Conservation (phyloP, 1,139 yeast genomes). For the Scheffersomyces quercinus region DNA sequence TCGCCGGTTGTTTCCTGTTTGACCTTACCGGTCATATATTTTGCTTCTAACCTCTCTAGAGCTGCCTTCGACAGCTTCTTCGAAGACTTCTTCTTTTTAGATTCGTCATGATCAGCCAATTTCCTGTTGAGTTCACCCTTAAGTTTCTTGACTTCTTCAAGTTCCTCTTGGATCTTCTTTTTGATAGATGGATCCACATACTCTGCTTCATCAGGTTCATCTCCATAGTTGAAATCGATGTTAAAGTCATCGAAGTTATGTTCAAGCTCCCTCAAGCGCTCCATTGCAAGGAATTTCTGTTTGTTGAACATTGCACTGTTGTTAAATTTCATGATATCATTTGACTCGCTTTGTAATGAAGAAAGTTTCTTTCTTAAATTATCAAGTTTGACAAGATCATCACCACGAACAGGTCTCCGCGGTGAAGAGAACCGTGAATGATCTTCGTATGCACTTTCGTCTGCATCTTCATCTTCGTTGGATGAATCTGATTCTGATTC, state of each 20-base stretch:
- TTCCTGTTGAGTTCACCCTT: constrained; percentile 43
- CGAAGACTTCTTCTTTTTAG: constrained; percentile 6
- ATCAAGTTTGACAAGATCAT: constrained; percentile 49
- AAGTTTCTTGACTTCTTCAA: constrained; percentile 48
- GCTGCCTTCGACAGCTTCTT: constrained; percentile 22
- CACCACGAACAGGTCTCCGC: constrained; percentile 37
- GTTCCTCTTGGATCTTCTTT: constrained; percentile 40
- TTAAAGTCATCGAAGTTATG: constrained; percentile 60
- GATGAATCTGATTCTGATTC: constrained; percentile 19
- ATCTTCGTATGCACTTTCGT: constrained; percentile 15
- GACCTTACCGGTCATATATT: constrained; percentile 47
- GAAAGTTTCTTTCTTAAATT: constrained; percentile 59
- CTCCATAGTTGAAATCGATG: constrained; percentile 46
- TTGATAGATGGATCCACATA: constrained; percentile 39
- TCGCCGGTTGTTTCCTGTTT: background rate
- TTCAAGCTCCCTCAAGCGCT: constrained; percentile 65
- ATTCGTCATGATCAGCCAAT: constrained; percentile 21
- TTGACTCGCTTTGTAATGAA: constrained; percentile 67
- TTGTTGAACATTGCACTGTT: constrained; percentile 58
- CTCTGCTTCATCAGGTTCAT: constrained; percentile 16
- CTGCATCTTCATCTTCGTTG: constrained; percentile 18
- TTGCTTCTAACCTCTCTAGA: constrained; percentile 44
- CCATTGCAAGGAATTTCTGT: constrained; percentile 65
- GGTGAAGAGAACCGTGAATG: constrained; percentile 16
- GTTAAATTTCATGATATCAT: constrained; percentile 70